Base-by-base conservation (phyloP, 805 yeast genomes). In the Saccharomyces eubayanus region DNA sequence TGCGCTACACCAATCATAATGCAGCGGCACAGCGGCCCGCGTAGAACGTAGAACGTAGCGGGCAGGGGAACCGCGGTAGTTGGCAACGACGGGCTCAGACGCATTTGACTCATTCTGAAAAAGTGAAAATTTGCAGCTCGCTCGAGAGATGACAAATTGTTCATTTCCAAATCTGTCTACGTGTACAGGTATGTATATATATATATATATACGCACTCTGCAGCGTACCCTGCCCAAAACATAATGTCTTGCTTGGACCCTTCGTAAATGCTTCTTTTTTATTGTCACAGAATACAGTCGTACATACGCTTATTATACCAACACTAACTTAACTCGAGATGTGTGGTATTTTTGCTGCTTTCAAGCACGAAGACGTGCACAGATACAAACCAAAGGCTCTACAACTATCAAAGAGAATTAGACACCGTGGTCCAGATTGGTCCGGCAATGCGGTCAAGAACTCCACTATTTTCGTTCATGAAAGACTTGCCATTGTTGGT, bases 391-490 rank as follows among this genome's bases (percentile, higher is more conserved):
- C 84, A 58, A 84, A 84, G 69, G 98, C 98, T 47, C 78, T 94
- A 58, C 95, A 89, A 71, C 79, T 89, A 70, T 80, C 98, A 58
- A 92, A 89, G 74, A 82, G 91, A 74, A 86, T 92, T 71, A 85
- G 99, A 77, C 99, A 94, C 75, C 85, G 99, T 75, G 99, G 99
- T 67, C 99, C 99, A 62, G 99, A 94, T 75, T 94, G 99, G 99
- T 80, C 90, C 41, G 99, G 99, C 67, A 90, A 89, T 83, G 71
- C 79, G 60, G 75, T 80, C 60, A 83, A 84, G 69, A 88, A 88
- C 84, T 71, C 77, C 60, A 89, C 97, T 49, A 84, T 94, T 61
- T 74, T 94, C 62, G 84, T 87, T 63, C 99, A 94, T 72, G 99
- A 94, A 78, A 88, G 99, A 78, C 79, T 94, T 70, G 95, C 98